Conservation (phyloP, 2,329 filamentous ascomycete genomes). For the Sclerotinia borealis region DNA sequence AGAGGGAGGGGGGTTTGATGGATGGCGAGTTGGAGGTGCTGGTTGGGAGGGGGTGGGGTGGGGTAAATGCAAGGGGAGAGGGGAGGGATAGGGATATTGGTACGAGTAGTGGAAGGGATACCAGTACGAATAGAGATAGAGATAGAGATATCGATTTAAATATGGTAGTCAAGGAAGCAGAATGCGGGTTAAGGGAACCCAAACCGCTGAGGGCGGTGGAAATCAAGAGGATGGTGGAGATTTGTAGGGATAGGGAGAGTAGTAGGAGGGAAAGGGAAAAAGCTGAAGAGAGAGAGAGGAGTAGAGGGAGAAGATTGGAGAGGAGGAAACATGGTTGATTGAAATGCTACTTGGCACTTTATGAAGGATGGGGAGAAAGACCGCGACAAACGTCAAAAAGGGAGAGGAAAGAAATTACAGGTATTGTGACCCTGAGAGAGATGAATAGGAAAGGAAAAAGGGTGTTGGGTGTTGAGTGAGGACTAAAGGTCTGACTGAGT, state of each 20-base stretch:
- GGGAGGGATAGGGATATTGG: neutral
- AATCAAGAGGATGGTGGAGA: conserved; percentile 28
- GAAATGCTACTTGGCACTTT: neutral
- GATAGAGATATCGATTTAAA: conserved; percentile 9
- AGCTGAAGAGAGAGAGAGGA: conserved; percentile 15
- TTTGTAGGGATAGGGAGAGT: conserved; percentile 24
- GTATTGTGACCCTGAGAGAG: no score
- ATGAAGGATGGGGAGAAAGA: neutral
- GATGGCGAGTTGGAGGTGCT: neutral
- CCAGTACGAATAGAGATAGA: neutral
- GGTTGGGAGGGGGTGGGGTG: neutral
- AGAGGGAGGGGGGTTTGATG: neutral
- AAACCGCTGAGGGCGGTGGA: conserved; percentile 28
- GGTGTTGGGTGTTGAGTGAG: neutral
- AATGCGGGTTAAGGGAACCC: conserved; percentile 28
- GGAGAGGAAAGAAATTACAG: no score
- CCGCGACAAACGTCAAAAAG: no score
- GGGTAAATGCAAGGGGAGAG: neutral
- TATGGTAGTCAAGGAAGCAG: conserved; percentile 28
- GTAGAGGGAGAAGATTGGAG: neutral
- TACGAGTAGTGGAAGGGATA: neutral
- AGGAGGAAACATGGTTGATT: neutral
- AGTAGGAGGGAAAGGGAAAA: conserved; percentile 12
- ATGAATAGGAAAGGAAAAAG: neutral
- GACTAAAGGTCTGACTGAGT: neutral